Conservation (phyloP, 176 grass and related monocot species). For the Metroxylon sagu region DNA sequence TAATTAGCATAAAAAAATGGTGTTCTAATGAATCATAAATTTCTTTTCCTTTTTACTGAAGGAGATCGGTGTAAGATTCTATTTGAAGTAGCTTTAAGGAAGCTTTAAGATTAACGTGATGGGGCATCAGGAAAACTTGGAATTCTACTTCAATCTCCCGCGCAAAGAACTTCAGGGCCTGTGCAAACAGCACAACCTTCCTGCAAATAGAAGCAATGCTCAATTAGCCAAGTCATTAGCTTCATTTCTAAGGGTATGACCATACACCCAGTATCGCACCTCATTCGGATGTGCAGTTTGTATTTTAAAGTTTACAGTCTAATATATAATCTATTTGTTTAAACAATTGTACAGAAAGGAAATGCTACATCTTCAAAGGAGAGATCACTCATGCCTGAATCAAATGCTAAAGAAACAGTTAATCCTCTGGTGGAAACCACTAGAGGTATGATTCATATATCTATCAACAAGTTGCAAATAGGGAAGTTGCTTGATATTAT, state of each 20-base stretch:
- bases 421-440: constrained; percentile 24
- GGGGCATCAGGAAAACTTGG: constrained; percentile 46
- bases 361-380: constrained; percentile 23
- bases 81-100: background rate
- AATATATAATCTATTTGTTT: no score
- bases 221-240: constrained; percentile 56
- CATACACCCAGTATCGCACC: background rate
- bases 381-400: constrained; percentile 8
- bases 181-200: constrained; percentile 66
- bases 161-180: constrained; percentile 65
- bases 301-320: no score
- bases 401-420: constrained; percentile 10
- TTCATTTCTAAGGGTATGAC: constrained; percentile 42
- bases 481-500: background rate
- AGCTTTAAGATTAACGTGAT: constrained; percentile 17
- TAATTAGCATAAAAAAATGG: no score
- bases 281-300: no score
- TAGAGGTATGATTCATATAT: constrained; percentile 29
- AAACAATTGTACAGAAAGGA: constrained; percentile 11
- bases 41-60: no score
- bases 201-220: constrained; percentile 54
- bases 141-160: constrained; percentile 43
- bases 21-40: no score
- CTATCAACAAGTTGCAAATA: background rate
- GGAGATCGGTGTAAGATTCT: background rate